Conservation (phyloP, 768 basidiomycete species). For the Leccinellum rugosiceps region DNA sequence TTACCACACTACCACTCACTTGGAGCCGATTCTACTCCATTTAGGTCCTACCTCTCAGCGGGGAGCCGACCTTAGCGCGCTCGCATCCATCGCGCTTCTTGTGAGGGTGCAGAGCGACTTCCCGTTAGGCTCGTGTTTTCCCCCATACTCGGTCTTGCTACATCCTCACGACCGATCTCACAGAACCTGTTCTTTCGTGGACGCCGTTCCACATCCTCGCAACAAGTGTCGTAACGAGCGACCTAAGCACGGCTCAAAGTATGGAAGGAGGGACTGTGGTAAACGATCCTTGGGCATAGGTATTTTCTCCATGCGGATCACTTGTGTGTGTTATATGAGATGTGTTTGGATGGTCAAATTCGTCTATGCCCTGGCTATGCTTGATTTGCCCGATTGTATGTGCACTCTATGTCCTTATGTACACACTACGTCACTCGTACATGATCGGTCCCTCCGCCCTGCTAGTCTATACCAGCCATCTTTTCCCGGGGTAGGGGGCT, state of each 20-base stretch:
- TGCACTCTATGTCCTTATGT: neutral
- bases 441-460: neutral
- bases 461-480: neutral
- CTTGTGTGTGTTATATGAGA: slow-evolving; percentile 9
- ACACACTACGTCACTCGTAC: neutral
- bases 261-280: slow-evolving; percentile 47
- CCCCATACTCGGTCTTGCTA: neutral
- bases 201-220: slow-evolving; percentile 61
- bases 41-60: slow-evolving; percentile 39
- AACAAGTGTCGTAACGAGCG: slow-evolving; percentile 74
- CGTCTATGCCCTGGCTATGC: neutral
- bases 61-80: slow-evolving; percentile 47
- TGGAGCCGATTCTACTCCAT: slow-evolving; percentile 3
- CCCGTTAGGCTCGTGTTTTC: slow-evolving; percentile 46
- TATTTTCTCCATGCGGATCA: slow-evolving; percentile 6
- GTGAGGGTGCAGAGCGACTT: slow-evolving; percentile 57
- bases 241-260: slow-evolving; percentile 67
- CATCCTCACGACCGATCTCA: slow-evolving; percentile 9
- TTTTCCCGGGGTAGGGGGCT: neutral
- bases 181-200: slow-evolving; percentile 37
- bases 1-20: slow-evolving; percentile 10
- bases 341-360: slow-evolving; percentile 9
- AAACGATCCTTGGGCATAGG: slow-evolving; percentile 17
- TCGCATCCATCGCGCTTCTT: slow-evolving; percentile 77
- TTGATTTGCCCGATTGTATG: neutral